phyloP scores from a whole-genome alignment of 2,329 filamentous ascomycete species.

The Diplodia mutila region DNA sequence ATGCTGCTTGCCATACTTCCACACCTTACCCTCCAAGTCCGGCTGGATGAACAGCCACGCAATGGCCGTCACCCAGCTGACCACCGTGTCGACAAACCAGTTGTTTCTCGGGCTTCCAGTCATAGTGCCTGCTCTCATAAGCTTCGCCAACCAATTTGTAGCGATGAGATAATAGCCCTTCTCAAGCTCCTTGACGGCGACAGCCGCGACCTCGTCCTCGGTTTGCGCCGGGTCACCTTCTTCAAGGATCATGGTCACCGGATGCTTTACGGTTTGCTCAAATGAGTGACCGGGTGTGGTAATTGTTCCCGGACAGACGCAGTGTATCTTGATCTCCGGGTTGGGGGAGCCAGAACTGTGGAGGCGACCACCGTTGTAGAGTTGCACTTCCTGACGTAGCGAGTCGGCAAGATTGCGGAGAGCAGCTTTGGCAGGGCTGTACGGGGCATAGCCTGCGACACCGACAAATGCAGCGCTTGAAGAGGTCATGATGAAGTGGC shows the following conservation, averaged over 20 bases:
- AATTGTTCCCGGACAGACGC: constrained; percentile 85
- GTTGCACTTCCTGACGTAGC: constrained; percentile 77
- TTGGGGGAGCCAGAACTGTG: constrained; percentile 33
- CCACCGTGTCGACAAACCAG: constrained; percentile 58
- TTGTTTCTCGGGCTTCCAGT: constrained; percentile 59
- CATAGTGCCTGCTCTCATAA: constrained; percentile 67
- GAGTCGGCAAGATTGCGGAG: constrained; percentile 82
- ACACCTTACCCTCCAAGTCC: constrained; percentile 61
- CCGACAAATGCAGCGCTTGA: constrained; percentile 76
- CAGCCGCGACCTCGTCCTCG: constrained; percentile 74
- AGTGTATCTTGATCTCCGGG: constrained; percentile 74
- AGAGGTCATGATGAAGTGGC: constrained; percentile 87
- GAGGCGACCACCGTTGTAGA: constrained; percentile 73
- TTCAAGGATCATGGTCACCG: constrained; percentile 77
- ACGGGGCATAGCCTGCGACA: constrained; percentile 80
- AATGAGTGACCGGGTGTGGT: constrained; percentile 72
- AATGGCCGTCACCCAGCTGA: constrained; percentile 57
- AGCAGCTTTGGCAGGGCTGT: constrained; percentile 83
- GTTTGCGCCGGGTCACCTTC: constrained; percentile 79
- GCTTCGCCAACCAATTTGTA: constrained; percentile 70
- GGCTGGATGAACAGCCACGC: constrained; percentile 61
- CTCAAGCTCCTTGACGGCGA: constrained; percentile 74
- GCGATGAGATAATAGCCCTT: constrained; percentile 79
- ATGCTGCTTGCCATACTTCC: constrained; percentile 61
- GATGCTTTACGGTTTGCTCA: constrained; percentile 80